phyloP scores from a whole-genome alignment of 768 basidiomycete genomes.

The Calocybe indica region DNA sequence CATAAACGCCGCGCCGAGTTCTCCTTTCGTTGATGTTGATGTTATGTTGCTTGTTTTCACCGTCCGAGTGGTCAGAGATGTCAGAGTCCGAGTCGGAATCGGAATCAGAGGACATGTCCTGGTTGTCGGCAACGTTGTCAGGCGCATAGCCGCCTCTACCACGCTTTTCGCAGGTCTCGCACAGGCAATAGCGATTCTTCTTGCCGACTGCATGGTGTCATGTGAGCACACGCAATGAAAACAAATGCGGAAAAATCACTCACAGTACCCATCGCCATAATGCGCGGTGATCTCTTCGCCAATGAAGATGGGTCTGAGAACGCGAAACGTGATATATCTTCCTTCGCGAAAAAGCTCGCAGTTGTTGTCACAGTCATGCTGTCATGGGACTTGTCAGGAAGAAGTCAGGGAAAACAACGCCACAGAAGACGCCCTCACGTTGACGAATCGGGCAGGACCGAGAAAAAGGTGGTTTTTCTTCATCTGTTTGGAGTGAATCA shows the following conservation, averaged over 20 bases:
- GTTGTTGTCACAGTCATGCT: constrained; percentile 91
- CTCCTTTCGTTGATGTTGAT: constrained; percentile 73
- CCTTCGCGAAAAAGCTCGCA: constrained; percentile 87
- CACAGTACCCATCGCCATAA: constrained; percentile 89
- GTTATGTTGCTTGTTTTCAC: constrained; percentile 30
- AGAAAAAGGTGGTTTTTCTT: constrained; percentile 90
- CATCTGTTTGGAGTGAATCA: constrained; percentile 87
- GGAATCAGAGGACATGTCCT: constrained; percentile 36
- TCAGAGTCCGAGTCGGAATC: constrained; percentile 46
- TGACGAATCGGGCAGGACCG: constrained; percentile 89
- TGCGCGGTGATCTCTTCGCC: constrained; percentile 89
- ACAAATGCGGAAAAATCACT: constrained; percentile 26
- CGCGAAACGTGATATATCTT: constrained; percentile 84
- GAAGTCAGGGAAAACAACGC: constrained; percentile 14
- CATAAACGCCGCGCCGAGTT: constrained; percentile 79
- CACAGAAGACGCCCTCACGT: constrained; percentile 46
- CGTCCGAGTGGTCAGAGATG: constrained; percentile 34
- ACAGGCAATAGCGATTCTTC: constrained; percentile 72
- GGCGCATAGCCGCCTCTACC: constrained; percentile 71
- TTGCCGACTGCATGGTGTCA: constrained; percentile 43
- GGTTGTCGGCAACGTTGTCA: constrained; percentile 40
- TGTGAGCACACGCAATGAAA: background rate
- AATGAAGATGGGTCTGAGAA: constrained; percentile 66
- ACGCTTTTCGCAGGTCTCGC: constrained; percentile 79
- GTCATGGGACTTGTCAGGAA: constrained; percentile 18